Evolutionary conservation across 108 stramenopile species (phyloP), one percentile per base, ranked within the genome.

Genomic region (Poteriospumella lacustris): DNA sequence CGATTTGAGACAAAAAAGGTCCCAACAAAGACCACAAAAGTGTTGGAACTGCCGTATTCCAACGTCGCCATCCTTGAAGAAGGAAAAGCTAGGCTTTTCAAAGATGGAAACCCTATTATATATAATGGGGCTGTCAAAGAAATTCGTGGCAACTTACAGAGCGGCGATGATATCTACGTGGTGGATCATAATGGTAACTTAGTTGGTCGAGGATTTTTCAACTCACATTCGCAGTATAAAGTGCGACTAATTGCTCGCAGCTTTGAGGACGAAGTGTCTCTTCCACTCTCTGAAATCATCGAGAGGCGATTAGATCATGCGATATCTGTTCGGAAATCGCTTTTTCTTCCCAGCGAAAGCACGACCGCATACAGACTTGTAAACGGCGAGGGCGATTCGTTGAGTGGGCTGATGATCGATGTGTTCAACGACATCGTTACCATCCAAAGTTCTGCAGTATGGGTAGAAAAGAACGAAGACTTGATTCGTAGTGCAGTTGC

Each of bases 361-460:
- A 92, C 92, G 31, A 88, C 91, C 79, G 91, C 89, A 0, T 95
- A 87, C 62, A 91, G 94, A 9, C 60, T 95, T 1, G 75, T 95
- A 34, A 95, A 96, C 83, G 95, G 95, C 28, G 96, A 97, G 89
- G 96, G 96, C 0, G 94, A 96, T 86, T 81, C 88, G 26, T 58
- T 95, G 43, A 92, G 91, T 19, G 96, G 96, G 1, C 80, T 96
- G 29, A 92, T 92, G 31, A 85, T 96, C 24, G 96, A 97, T 79
- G 87, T 96, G 1, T 84, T 94, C 75, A 92, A 88, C 31, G 84
- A 86, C 0, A 76, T 72, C 31, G 79, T 89, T 26, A 91, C 91
- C 15, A 90, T 94, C 38, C 80, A 92, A 89, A 90, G 90, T 39
- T 90, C 89, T 19, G 93, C 96, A 2, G 87, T 91, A 26, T 97